Percentiles rank a stretch among this genome's conserved stretches.
phyloP scores from a whole-genome alignment of 441 rosid species.

The Populus hybrid region DNA sequence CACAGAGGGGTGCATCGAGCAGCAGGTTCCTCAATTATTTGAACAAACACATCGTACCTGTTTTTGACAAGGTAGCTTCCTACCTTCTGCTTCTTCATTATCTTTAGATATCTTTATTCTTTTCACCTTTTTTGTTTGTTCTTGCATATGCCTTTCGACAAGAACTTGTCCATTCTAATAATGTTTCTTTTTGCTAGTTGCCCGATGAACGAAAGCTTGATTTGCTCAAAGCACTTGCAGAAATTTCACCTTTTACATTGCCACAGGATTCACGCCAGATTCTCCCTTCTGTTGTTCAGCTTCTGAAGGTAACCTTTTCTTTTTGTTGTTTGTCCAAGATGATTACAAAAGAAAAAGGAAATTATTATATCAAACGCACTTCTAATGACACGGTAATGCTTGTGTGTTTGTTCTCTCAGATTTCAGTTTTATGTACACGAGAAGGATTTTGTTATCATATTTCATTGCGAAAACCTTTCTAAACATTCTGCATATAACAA shows the following conservation, averaged over 20 bases:
- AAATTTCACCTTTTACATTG: slow-evolving; percentile 77
- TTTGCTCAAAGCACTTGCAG: slow-evolving; percentile 90
- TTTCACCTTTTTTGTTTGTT: neutral
- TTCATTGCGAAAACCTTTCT: neutral
- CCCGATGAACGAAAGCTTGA: slow-evolving; percentile 95
- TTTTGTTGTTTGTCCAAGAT: neutral
- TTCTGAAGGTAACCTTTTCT: slow-evolving; percentile 59
- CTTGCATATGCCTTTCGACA: neutral
- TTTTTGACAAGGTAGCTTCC: slow-evolving; percentile 71
- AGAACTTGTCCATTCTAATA: slow-evolving; percentile 3
- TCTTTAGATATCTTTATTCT: neutral
- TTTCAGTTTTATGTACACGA: neutral
- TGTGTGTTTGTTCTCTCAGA: neutral
- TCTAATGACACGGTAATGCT: neutral
- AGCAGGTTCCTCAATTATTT: slow-evolving; percentile 84
- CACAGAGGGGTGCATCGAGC: slow-evolving; percentile 87
- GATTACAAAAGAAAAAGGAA: neutral
- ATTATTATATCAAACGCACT: neutral
- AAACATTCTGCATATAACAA: neutral
- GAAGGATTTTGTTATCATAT: neutral
- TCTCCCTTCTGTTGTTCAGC: slow-evolving; percentile 82
- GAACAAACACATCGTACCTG: slow-evolving; percentile 84
- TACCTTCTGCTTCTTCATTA: neutral
- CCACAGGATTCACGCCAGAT: slow-evolving; percentile 93
- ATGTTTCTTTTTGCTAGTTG: slow-evolving; percentile 50